Conservation (phyloP, 495 filamentous ascomycete genomes). For the Xanthoparmelia taractica region DNA sequence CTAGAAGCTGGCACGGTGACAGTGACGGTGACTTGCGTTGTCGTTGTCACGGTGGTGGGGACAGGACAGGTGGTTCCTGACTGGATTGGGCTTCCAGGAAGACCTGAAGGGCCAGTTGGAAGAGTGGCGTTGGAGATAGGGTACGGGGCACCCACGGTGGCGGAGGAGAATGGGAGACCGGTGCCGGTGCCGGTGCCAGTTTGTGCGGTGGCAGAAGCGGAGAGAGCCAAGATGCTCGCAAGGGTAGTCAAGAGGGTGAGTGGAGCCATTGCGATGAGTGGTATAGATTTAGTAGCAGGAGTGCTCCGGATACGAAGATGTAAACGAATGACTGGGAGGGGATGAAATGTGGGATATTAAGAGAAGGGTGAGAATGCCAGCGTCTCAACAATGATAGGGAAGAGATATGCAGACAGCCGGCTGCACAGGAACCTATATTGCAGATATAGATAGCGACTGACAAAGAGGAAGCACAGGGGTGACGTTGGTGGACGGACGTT, state of each 20-base stretch:
- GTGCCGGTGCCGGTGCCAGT: conserved; percentile 1
- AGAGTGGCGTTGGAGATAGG: conserved; percentile 13
- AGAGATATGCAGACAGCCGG: neutral
- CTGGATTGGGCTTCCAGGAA: neutral
- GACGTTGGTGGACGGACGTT: neutral
- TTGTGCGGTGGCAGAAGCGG: conserved; percentile 3
- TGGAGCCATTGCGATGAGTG: conserved; percentile 7
- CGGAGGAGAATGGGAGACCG: conserved; percentile 5
- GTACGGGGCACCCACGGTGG: conserved; percentile 10
- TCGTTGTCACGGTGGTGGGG: conserved; percentile 1
- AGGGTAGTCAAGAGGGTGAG: conserved; percentile 11
- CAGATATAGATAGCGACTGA: neutral
- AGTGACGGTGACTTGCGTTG: conserved; percentile 11
- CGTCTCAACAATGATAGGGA: neutral
- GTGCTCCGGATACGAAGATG: neutral
- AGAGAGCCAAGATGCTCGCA: conserved; percentile 13
- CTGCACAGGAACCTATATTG: too few species aligned
- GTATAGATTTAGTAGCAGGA: neutral
- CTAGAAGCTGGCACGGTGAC: conserved; percentile 11
- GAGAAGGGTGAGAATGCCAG: conserved; percentile 9
- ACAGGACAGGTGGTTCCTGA: conserved; percentile 7
- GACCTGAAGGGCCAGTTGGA: conserved; percentile 5
- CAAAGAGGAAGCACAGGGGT: neutral
- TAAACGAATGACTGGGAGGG: neutral
- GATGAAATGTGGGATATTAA: neutral